phyloP scores from a whole-genome alignment of 2,329 filamentous ascomycete species.

The Ascochyta lentis region DNA sequence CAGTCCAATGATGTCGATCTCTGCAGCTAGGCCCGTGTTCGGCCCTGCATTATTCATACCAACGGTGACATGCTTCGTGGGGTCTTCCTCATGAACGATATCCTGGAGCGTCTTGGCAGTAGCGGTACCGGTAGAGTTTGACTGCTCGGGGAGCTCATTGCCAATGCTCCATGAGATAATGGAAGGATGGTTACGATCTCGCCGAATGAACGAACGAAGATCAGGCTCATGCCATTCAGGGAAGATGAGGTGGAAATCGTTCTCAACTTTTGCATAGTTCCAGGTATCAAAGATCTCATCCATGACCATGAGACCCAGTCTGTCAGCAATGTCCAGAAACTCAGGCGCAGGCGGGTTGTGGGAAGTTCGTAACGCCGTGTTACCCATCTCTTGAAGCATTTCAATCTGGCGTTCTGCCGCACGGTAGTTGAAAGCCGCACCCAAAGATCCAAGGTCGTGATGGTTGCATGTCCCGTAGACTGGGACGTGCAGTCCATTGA shows the following conservation, averaged over 20 bases:
- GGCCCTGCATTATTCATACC: conserved; percentile 58
- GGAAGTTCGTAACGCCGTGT: conserved; percentile 59
- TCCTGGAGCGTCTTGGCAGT: conserved; percentile 49
- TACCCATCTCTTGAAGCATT: conserved; percentile 59
- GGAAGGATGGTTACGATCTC: conserved; percentile 63
- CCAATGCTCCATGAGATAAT: conserved; percentile 61
- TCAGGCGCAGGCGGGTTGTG: conserved; percentile 63
- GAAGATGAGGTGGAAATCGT: conserved; percentile 62
- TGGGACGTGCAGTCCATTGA: conserved; percentile 56
- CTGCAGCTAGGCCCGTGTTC: conserved; percentile 47
- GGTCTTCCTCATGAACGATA: conserved; percentile 57
- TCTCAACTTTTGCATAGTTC: conserved; percentile 52
- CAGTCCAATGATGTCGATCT: conserved; percentile 58
- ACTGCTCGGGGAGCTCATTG: conserved; percentile 62
- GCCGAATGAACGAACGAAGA: conserved; percentile 58
- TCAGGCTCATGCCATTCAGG: conserved; percentile 61
- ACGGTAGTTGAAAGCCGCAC: conserved; percentile 58
- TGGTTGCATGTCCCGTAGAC: conserved; percentile 60
- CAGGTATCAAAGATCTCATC: conserved; percentile 63
- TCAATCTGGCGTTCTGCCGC: conserved; percentile 59
- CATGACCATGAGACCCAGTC: conserved; percentile 58
- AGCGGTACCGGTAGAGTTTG: conserved; percentile 40
- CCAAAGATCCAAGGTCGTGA: conserved; percentile 60
- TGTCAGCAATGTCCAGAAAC: conserved; percentile 58
- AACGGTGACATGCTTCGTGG: conserved; percentile 54